These are phyloP conservation scores for Russula vinacea DNA, from an alignment of 768 basidiomycete genomes.

Conservation along the genomic window DNA sequence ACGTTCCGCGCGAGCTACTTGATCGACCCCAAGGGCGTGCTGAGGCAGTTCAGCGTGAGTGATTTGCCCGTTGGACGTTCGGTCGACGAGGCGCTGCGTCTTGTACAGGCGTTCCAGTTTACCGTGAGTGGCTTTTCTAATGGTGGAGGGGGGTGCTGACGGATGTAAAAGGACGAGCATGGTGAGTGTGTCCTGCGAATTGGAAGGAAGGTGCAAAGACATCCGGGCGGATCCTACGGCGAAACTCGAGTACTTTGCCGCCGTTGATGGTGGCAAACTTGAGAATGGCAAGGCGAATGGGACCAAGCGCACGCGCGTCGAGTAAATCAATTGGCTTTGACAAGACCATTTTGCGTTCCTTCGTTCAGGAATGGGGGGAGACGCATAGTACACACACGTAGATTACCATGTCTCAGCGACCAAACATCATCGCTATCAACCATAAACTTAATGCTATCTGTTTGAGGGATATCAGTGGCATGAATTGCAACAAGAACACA, in stretches of 20 bases:
- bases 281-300: constrained; percentile 40
- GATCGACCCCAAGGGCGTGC: constrained; percentile 77
- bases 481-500: too few relatives aligned
- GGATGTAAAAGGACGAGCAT: constrained; percentile 60
- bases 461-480: not conserved
- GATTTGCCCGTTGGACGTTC: constrained; percentile 95
- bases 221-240: constrained; percentile 76
- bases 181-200: constrained; percentile 90
- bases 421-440: not conserved
- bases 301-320: constrained; percentile 59
- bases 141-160: not conserved
- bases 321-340: constrained; percentile 32
- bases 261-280: constrained; percentile 34
- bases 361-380: too few relatives aligned
- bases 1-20: constrained; percentile 84
- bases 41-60: constrained; percentile 80
- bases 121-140: constrained; percentile 47
- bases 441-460: not conserved
- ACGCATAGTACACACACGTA: not conserved
- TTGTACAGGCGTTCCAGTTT: constrained; percentile 93
- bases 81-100: constrained; percentile 87
- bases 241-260: constrained; percentile 70
- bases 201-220: constrained; percentile 82
- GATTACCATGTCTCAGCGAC: constrained; percentile 13
- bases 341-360: too few relatives aligned